Conservation (phyloP, 371 early-diverging fungal species). For the Thermomucor indicae-seudaticae region DNA sequence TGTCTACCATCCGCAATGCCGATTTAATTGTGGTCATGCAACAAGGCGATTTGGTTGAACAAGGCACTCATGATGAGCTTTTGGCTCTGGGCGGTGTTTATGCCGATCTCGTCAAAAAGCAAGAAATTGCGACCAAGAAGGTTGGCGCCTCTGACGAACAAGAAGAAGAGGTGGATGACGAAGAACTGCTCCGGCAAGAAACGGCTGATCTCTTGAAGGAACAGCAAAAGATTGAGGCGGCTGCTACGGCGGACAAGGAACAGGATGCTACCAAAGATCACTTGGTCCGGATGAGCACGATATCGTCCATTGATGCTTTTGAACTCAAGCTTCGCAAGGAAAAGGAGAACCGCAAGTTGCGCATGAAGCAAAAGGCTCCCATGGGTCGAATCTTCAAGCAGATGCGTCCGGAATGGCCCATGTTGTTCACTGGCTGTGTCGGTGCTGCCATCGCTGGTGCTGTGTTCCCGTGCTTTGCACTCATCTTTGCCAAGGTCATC, state of each 20-base stretch:
- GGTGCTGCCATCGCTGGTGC: conserved; percentile 56
- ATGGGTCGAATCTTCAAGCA: conserved; percentile 25
- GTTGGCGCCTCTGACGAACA: conserved; percentile 12
- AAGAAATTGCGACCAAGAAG: conserved; percentile 38
- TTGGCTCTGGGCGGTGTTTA: conserved; percentile 45
- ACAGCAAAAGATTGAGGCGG: conserved; percentile 10
- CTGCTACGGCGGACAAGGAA: conserved; percentile 1
- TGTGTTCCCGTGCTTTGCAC: conserved; percentile 37
- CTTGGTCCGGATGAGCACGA: conserved; percentile 13
- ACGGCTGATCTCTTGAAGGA: conserved; percentile 8
- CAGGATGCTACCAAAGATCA: conserved; percentile 7
- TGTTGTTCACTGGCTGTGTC: conserved; percentile 26
- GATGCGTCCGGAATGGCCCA: conserved; percentile 34
- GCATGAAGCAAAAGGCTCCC: conserved; percentile 42
- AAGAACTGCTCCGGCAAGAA: conserved; percentile 13
- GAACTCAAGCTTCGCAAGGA: conserved; percentile 30
- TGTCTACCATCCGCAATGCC: conserved; percentile 72
- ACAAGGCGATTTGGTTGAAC: conserved; percentile 65
- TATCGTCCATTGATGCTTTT: conserved; percentile 24
- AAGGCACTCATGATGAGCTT: conserved; percentile 62
- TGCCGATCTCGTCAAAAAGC: conserved; percentile 45
- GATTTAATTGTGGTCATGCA: conserved; percentile 77
- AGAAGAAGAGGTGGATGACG: conserved; percentile 16
- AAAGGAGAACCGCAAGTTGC: conserved; percentile 32
- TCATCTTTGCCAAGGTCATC: conserved; percentile 29